Evolutionary conservation across 2,329 filamentous ascomycete species (phyloP), one percentile per base, ranked within the genome.

Genomic region (Scedosporium apiospermum): DNA sequence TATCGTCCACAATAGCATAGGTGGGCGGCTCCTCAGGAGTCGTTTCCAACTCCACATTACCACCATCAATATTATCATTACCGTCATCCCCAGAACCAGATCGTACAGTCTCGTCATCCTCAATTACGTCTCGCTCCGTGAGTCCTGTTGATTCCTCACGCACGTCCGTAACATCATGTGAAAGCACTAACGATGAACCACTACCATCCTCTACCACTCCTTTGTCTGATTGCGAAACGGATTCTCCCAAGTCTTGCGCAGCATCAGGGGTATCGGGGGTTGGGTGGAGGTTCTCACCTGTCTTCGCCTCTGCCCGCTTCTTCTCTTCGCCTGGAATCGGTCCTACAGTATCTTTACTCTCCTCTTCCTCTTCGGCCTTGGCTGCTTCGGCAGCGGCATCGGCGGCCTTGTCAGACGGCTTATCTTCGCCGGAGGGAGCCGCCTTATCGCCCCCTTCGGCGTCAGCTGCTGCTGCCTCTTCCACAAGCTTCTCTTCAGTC

Each of bases 271-370:
- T 71, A 75, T 76, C 69, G 72, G 71, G 68, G 69, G 73, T 69
- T 70, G 67, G 71, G 73, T 67, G 65, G 64, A 68, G 65, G 68
- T 74, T 71, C 77, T 79, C 74, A 79, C 77, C 77, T 79, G 76
- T 78, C 67, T 72, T 74, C 62, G 68, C 68, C 65, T 67, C 70
- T 61, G 68, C 63, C 58, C 67, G 67, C 66, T 71, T 75, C 66
- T 71, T 75, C 64, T 73, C 73, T 59, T 74, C 72, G 57, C 68
- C 66, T 58, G 72, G 69, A 64, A 77, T 77, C 27, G 74, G 74
- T 30, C 72, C 74, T 64, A 77, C 69, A 4, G 67, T 72, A 63
- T 78, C 76, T 66, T 75, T 76, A 63, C 70, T 73, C 68, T 78
- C 73, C 38, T 71, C 71, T 55, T 72, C 71, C 60, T 71, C 72